A percentile compares a stretch with the other conserved stretches of the same genome.
These are phyloP conservation scores for Hymenoscyphus fructigenus DNA, from an alignment of 2,329 filamentous ascomycete species.

Conservation along the genomic window DNA sequence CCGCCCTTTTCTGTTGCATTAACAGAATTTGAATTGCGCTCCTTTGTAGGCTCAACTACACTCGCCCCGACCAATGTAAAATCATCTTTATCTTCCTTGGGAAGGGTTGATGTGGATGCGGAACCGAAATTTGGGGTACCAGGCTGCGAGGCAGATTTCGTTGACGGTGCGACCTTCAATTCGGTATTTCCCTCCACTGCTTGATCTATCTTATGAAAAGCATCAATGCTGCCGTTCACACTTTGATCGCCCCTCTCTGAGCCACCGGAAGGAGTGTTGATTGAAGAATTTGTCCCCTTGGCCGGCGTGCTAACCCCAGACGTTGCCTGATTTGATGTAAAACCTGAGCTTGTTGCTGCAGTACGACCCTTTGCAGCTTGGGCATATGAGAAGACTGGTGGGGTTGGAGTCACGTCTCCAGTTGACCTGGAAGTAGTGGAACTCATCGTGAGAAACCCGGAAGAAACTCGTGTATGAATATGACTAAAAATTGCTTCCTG, in stretches of 20 bases:
- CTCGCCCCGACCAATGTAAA: conserved; percentile 61
- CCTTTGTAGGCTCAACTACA: conserved; percentile 65
- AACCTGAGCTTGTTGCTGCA: conserved; percentile 27
- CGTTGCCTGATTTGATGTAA: conserved; percentile 33
- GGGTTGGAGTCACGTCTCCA: conserved; percentile 35
- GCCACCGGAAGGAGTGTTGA: conserved; percentile 28
- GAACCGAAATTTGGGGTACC: conserved; percentile 56
- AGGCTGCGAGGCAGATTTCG: conserved; percentile 39
- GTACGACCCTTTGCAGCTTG: conserved; percentile 84
- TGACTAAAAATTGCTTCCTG: conserved; percentile 14
- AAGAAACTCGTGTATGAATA: conserved; percentile 12
- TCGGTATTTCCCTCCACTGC: conserved; percentile 24
- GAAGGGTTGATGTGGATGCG: conserved; percentile 49
- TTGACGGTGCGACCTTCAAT: conserved; percentile 23
- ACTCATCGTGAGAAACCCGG: conserved; percentile 40
- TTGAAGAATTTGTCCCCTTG: conserved; percentile 31
- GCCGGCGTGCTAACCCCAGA: conserved; percentile 35
- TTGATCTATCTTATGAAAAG: conserved; percentile 25
- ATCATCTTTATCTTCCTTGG: conserved; percentile 49
- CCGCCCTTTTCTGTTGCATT: conserved; percentile 65
- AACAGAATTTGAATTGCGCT: conserved; percentile 60
- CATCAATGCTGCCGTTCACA: conserved; percentile 22
- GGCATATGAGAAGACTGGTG: conserved; percentile 83
- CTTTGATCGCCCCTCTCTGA: conserved; percentile 22
- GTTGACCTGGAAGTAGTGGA: conserved; percentile 38